These are phyloP conservation scores for Phaffomyces antillensis DNA, from an alignment of 805 yeast genomes.

Conservation along the genomic window DNA sequence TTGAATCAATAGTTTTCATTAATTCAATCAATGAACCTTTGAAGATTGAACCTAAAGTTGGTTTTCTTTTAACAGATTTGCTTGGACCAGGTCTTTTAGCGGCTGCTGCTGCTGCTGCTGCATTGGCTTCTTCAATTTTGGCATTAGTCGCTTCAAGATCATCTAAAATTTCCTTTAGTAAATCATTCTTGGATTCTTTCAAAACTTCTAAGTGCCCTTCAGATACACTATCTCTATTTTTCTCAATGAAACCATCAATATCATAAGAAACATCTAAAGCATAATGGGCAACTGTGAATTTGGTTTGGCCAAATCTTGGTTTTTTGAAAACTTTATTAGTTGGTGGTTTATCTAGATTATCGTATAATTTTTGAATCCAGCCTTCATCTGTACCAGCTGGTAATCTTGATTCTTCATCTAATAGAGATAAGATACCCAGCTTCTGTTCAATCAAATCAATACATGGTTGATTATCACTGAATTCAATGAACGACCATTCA, in stretches of 20 bases:
- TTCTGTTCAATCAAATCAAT: constrained; percentile 85
- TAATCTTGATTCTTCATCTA: constrained; percentile 92
- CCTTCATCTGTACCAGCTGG: constrained; percentile 92
- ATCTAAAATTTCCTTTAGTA: constrained; percentile 57
- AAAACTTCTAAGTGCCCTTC: constrained; percentile 90
- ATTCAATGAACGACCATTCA: constrained; percentile 95
- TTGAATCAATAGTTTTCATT: constrained; percentile 87
- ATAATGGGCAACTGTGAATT: constrained; percentile 86
- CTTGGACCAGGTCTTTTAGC: constrained; percentile 32
- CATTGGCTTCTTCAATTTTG: constrained; percentile 24
- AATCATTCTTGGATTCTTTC: constrained; percentile 57
- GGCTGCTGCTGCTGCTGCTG: constrained; percentile 16
- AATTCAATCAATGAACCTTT: constrained; percentile 86
- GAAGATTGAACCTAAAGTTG: constrained; percentile 92
- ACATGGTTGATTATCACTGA: constrained; percentile 95
- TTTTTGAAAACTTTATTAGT: constrained; percentile 74
- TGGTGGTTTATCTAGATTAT: constrained; percentile 73
- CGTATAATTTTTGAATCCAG: constrained; percentile 87
- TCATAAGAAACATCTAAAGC: constrained; percentile 93
- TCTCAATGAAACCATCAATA: constrained; percentile 91
- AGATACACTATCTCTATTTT: constrained; percentile 94
- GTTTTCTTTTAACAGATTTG: constrained; percentile 59
- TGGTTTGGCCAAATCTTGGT: constrained; percentile 89
- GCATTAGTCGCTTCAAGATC: constrained; percentile 49
- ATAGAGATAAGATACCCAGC: constrained; percentile 77